These are phyloP conservation scores for Microbotryum lychnidis-dioicae DNA, from an alignment of 1,284 basidiomycete genomes.

Conservation along the genomic window DNA sequence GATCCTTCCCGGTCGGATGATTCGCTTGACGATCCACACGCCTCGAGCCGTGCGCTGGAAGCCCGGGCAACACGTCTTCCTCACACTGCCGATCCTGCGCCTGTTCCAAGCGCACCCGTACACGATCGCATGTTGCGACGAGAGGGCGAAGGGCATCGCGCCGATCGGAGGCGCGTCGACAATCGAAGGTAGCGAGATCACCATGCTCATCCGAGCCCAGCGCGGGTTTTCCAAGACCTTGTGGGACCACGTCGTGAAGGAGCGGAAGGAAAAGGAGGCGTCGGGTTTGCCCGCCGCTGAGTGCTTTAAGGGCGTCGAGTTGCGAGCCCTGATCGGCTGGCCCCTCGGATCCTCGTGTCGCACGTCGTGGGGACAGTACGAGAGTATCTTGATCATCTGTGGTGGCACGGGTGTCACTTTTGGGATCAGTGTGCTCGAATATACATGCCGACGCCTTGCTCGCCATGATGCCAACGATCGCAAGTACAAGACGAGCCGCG, in stretches of 20 bases:
- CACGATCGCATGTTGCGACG: constrained; percentile 62
- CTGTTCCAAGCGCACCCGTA: constrained; percentile 69
- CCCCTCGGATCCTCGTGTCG: constrained; percentile 68
- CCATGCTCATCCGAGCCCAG: constrained; percentile 67
- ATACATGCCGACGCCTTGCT: constrained; percentile 57
- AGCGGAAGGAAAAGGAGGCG: constrained; percentile 5
- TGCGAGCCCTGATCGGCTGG: constrained; percentile 63
- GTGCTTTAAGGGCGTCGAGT: constrained; percentile 47
- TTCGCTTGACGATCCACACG: constrained; percentile 63
- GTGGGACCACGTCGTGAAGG: constrained; percentile 49
- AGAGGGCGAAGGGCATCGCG: constrained; percentile 41
- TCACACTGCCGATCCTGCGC: constrained; percentile 63
- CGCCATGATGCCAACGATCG: constrained; percentile 49
- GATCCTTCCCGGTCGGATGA: constrained; percentile 64
- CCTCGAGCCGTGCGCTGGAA: constrained; percentile 58
- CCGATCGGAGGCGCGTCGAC: constrained; percentile 9
- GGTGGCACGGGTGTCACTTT: constrained; percentile 76
- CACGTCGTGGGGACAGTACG: constrained; percentile 57
- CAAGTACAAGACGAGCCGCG: constrained; percentile 50
- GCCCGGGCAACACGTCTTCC: constrained; percentile 69
- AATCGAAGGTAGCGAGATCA: constrained; percentile 48
- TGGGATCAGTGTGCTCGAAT: constrained; percentile 63
- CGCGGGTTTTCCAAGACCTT: constrained; percentile 67
- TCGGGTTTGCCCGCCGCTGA: constrained; percentile 3
- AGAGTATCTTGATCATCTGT: constrained; percentile 60